These are phyloP conservation scores for Earliella scabrosa DNA, from an alignment of 1,284 basidiomycete species.

Conservation along the genomic window DNA sequence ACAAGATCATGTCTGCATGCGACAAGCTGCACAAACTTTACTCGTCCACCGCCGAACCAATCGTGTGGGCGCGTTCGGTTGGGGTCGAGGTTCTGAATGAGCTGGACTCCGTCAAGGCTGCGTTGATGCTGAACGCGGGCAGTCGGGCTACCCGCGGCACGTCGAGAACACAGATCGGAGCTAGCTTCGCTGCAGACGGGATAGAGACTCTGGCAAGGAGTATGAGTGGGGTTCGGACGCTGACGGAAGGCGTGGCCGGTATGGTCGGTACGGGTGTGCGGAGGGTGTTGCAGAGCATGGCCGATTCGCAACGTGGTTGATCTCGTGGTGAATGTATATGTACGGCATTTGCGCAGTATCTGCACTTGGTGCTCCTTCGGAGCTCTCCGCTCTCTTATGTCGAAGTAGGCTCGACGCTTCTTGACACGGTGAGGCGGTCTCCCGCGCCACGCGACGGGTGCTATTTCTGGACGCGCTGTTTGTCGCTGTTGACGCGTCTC, in stretches of 20 bases:
- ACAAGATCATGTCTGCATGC: constrained; percentile 79
- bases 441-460: neutral
- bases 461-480: constrained; percentile 28
- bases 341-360: neutral
- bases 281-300: constrained; percentile 19
- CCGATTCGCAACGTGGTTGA: constrained; percentile 12
- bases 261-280: constrained; percentile 28
- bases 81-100: constrained; percentile 94
- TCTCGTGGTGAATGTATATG: neutral
- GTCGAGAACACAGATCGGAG: constrained; percentile 21
- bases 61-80: constrained; percentile 86
- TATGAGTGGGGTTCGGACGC: constrained; percentile 21
- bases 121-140: constrained; percentile 85
- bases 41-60: constrained; percentile 59
- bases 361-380: no score
- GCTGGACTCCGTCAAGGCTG: constrained; percentile 79
- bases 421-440: neutral
- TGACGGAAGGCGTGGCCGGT: constrained; percentile 23
- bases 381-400: no score
- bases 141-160: constrained; percentile 32
- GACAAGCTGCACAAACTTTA: constrained; percentile 93
- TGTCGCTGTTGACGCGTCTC: constrained; percentile 30
- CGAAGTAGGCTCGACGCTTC: no score
- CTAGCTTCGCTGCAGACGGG: constrained; percentile 32
- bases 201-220: constrained; percentile 31